Evolutionary conservation across 495 filamentous ascomycete species (phyloP), one percentile per base, ranked within the genome.

Genomic region (Neurospora sp.): DNA sequence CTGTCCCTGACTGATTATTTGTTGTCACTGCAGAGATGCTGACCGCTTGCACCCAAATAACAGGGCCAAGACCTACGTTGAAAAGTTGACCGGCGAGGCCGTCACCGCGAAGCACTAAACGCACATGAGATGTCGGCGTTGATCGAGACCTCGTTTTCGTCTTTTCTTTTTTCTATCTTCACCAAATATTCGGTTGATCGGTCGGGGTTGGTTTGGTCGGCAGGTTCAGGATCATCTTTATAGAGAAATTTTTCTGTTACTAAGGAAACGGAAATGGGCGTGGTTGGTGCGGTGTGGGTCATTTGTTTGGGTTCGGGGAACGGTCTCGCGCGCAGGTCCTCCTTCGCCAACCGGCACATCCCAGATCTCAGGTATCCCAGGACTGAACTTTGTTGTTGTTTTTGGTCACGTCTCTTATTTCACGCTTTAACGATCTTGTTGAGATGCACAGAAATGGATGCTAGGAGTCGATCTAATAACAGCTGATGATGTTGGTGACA

Each of bases 51-150:
- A 46, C 68, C 68, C 74, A n/a, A 27, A 11, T 4, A n/a, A 87
- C 78, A 98, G 95, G 88, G 96, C 96, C 73, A 99, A 99, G 84
- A 92, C 93, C 76, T 92, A 94, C 84, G 94, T 99, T 76, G 96
- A 98, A 86, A 97, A 96, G 86, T 84, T 97, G 82, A 99, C 96
- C 41, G 96, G 96, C 76, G 95, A 98, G 8, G 83, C 86, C 77
- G 95, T 97, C 82, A 97, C 94, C 75, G 96, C 94, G 72, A 98
- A 98, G 91, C 95, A 98, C 90, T 98, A 93, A 85, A 78, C 78
- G 79, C 59, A 74, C 35, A 75, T 70, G 27, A 35, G 27, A n/a
- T 39, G 53, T 37, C 69, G 70, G 46, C 16, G 35, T 27, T 68
- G 61, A 40, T 31, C 39, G 42, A 61, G 42, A 35, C 69, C 37